Evolutionary conservation across 2,329 filamentous ascomycete species (phyloP).

Genomic region (Coniochaeta prunicola): DNA sequence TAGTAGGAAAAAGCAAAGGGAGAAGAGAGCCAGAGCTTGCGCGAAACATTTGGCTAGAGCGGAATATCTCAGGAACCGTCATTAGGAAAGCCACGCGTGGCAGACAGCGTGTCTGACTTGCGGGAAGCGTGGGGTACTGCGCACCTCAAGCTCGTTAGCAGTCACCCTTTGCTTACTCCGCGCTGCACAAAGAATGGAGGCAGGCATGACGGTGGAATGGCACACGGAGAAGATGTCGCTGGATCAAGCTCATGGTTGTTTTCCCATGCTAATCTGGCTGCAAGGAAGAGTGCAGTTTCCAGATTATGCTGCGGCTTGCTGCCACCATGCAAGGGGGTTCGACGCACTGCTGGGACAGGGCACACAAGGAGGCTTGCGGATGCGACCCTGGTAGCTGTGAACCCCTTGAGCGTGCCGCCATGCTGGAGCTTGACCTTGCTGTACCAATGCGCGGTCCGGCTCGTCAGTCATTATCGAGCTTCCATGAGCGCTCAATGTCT

Average conservation of each 20-base stretch:
- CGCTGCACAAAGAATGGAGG: not conserved
- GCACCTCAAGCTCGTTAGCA: not conserved
- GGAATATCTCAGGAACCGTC: too few relatives aligned
- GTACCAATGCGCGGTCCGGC: not conserved
- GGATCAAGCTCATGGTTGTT: not conserved
- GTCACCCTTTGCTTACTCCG: not conserved
- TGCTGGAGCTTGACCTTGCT: not conserved
- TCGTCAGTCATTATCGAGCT: too few relatives aligned
- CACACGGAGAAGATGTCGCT: not conserved
- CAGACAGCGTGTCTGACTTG: not conserved
- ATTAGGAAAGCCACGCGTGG: not conserved
- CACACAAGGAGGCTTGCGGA: not conserved
- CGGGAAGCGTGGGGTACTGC: not conserved
- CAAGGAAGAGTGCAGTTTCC: slow-evolving; percentile 5
- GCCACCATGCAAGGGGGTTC: slow-evolving; percentile 10
- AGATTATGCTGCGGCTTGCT: slow-evolving; percentile 5
- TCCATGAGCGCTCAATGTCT: not conserved
- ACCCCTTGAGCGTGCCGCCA: not conserved
- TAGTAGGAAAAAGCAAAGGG: not conserved
- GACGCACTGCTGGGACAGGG: slow-evolving; percentile 7
- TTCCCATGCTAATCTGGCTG: not conserved
- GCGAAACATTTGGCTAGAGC: too few relatives aligned
- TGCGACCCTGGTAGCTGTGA: not conserved
- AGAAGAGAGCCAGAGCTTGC: not conserved
- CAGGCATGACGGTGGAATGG: not conserved